Evolutionary conservation across 306 rosid species (phyloP).

Genomic region (Potentilla sterilis): DNA sequence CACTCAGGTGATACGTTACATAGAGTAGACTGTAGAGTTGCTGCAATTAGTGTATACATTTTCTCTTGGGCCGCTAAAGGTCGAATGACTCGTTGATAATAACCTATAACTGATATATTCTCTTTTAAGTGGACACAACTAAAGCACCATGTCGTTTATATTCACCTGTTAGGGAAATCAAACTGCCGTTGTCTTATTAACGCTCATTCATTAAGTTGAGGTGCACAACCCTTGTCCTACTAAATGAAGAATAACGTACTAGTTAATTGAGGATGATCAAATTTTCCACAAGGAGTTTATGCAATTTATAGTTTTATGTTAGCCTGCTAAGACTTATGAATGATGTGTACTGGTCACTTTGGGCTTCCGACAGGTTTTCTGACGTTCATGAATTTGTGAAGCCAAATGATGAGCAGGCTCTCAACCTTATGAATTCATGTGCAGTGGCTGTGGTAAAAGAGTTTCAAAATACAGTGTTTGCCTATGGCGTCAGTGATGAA

Average conservation of each 20-base stretch:
- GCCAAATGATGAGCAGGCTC: conserved; percentile 82
- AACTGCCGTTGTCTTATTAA: background rate
- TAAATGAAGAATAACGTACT: background rate
- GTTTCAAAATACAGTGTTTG: conserved; percentile 63
- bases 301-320: background rate
- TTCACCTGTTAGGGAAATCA: background rate
- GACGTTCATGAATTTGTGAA: conserved; percentile 73
- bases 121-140: background rate
- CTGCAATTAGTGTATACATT: background rate
- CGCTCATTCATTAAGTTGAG: background rate
- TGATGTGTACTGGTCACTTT: background rate
- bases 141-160: background rate
- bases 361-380: conserved; percentile 44
- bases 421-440: conserved; percentile 79
- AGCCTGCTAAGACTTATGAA: background rate
- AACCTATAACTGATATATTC: background rate
- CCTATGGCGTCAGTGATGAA: conserved; percentile 83
- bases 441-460: conserved; percentile 63
- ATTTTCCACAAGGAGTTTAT: background rate
- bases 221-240: background rate
- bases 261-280: background rate
- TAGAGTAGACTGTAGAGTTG: background rate
- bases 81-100: background rate
- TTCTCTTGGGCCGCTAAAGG: background rate
- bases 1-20: background rate